phyloP scores from a whole-genome alignment of 2,329 filamentous ascomycete genomes.

The Sphaerulina musiva region DNA sequence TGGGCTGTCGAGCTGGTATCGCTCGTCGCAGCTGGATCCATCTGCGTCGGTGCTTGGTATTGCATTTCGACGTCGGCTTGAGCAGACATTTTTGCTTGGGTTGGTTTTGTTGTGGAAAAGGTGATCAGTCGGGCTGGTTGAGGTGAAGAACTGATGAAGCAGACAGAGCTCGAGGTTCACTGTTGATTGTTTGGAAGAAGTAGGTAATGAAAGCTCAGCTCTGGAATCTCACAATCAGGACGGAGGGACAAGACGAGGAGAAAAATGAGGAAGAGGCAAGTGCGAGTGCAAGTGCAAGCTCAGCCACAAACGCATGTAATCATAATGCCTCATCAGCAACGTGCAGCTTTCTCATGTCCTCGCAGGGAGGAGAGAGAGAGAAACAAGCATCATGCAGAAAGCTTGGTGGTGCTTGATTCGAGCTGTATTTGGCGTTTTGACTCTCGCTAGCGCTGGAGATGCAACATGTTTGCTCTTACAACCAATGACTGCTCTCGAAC shows the following conservation, averaged over 20 bases:
- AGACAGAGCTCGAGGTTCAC: no score
- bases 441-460: not conserved
- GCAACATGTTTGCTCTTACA: not conserved
- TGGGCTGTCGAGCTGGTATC: conserved; percentile 1
- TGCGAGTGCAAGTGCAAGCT: no score
- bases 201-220: no score
- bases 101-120: not conserved
- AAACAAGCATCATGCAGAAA: not conserved
- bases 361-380: not conserved
- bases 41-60: conserved; percentile 20
- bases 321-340: not conserved
- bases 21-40: conserved; percentile 10
- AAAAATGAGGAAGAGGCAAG: no score
- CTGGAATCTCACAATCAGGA: no score
- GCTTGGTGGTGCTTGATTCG: conserved; percentile 1
- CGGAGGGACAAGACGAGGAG: no score
- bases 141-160: not conserved
- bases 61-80: conserved; percentile 24
- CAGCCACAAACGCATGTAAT: no score
- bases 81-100: conserved; percentile 12
- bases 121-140: not conserved
- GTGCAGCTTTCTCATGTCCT: not conserved
- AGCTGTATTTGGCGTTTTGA: not conserved
- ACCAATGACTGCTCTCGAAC: not conserved
- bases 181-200: no score